phyloP scores from a whole-genome alignment of 306 rosid genomes.

The Vigna trinervia region DNA sequence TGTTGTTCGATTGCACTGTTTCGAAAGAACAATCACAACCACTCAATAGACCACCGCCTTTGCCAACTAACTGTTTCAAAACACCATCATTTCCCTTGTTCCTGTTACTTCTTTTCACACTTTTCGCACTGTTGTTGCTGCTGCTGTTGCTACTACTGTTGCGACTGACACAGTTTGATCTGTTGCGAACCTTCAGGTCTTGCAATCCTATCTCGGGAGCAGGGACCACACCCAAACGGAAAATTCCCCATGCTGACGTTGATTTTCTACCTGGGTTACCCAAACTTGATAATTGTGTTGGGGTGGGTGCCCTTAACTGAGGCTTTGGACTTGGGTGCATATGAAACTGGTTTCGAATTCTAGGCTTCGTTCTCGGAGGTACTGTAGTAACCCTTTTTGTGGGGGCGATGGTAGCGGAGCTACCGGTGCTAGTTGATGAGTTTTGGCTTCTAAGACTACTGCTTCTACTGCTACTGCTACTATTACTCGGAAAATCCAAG shows the following conservation, averaged over 20 bases:
- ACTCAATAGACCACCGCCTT: conserved; percentile 54
- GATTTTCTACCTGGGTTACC: conserved; percentile 56
- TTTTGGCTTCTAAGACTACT: conserved; percentile 65
- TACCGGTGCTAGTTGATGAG: conserved; percentile 57
- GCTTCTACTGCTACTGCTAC: conserved; percentile 70
- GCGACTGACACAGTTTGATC: conserved; percentile 48
- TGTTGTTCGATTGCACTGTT: conserved; percentile 49
- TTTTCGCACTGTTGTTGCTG: conserved; percentile 34
- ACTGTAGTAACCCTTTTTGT: conserved; percentile 9
- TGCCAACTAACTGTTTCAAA: conserved; percentile 48
- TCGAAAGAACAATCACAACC: conserved; percentile 76
- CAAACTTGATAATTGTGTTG: conserved; percentile 47
- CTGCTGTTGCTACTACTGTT: conserved; percentile 51
- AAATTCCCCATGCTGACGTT: conserved; percentile 74
- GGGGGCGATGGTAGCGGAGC: conserved; percentile 43
- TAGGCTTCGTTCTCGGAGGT: conserved; percentile 45
- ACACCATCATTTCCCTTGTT: conserved; percentile 31
- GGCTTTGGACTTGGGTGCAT: conserved; percentile 86
- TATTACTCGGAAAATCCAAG: conserved; percentile 49
- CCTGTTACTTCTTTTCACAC: conserved; percentile 2
- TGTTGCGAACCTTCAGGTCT: conserved; percentile 62
- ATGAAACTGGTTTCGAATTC: conserved; percentile 64
- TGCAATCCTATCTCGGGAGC: conserved; percentile 76
- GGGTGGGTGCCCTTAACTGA: conserved; percentile 50
- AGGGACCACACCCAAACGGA: conserved; percentile 74